These are phyloP conservation scores for Piper longum DNA, from an alignment of 164 flowering plant genomes.

Conservation along the genomic window DNA sequence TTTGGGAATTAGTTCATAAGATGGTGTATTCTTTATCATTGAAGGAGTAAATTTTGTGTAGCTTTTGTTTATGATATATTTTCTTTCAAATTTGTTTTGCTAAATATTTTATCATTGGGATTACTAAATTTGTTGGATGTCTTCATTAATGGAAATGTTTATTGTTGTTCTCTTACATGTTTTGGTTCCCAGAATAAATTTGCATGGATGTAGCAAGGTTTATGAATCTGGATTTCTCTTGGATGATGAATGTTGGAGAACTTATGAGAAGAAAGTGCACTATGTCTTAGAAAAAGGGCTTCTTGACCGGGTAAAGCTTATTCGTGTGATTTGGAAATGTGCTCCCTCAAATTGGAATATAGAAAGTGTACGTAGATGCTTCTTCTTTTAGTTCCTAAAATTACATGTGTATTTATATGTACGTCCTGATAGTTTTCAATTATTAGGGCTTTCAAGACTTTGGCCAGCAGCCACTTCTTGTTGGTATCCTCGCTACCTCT, in stretches of 20 bases:
- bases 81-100: background rate
- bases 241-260: slow-evolving; percentile 94
- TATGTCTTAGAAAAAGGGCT: slow-evolving; percentile 48
- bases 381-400: background rate
- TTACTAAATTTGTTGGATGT: background rate
- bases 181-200: slow-evolving; percentile 40
- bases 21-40: too few species aligned
- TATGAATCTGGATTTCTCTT: slow-evolving; percentile 55
- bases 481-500: slow-evolving; percentile 52
- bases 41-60: too few species aligned
- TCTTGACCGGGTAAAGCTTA: slow-evolving; percentile 53
- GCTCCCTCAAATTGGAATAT: slow-evolving; percentile 25
- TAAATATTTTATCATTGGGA: background rate
- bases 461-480: slow-evolving; percentile 38
- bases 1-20: too few species aligned
- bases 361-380: slow-evolving; percentile 40
- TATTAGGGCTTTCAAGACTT: slow-evolving; percentile 58
- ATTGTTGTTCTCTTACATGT: background rate
- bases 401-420: background rate
- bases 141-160: background rate
- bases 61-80: too few species aligned
- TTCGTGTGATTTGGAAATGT: slow-evolving; percentile 72
- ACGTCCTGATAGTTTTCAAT: background rate
- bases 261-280: slow-evolving; percentile 60
- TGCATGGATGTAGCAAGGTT: slow-evolving; percentile 38